These are phyloP conservation scores for Polychytrium aggregatum DNA, from an alignment of 192 early-diverging fungal species.

Conservation along the genomic window DNA sequence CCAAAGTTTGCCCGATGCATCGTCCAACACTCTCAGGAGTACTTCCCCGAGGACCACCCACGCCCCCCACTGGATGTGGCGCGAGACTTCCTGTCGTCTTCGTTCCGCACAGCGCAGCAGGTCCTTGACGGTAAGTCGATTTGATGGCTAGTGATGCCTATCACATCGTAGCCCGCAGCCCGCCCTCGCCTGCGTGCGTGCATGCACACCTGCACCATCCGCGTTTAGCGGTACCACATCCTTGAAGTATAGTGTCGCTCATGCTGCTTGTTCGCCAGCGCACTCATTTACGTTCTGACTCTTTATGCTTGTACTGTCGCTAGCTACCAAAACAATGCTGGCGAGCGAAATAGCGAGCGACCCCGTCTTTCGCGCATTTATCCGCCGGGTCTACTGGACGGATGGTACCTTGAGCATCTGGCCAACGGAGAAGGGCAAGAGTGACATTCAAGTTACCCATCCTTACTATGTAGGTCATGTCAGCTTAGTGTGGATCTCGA, in stretches of 20 bases:
- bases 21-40: background rate
- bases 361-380: conserved; percentile 61
- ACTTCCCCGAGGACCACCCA: conserved; percentile 43
- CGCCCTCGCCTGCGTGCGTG: too few relatives aligned
- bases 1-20: conserved; percentile 6
- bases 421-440: conserved; percentile 70
- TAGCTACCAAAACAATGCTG: conserved; percentile 59
- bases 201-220: too few relatives aligned
- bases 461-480: conserved; percentile 43
- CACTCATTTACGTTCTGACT: conserved; percentile 4
- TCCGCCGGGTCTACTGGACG: conserved; percentile 58
- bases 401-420: conserved; percentile 59
- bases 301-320: conserved; percentile 3
- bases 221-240: too few relatives aligned
- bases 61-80: conserved; percentile 45
- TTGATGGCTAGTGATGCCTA: too few relatives aligned
- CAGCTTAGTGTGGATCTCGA: background rate
- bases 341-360: conserved; percentile 68
- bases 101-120: conserved; percentile 33
- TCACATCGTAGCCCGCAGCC: too few relatives aligned
- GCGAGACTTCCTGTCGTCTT: conserved; percentile 22
- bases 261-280: too few relatives aligned
- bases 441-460: conserved; percentile 66
- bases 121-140: conserved; percentile 47
- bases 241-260: conserved; percentile 5